phyloP scores from a whole-genome alignment of 768 basidiomycete species.

The Leccinellum albellum region DNA sequence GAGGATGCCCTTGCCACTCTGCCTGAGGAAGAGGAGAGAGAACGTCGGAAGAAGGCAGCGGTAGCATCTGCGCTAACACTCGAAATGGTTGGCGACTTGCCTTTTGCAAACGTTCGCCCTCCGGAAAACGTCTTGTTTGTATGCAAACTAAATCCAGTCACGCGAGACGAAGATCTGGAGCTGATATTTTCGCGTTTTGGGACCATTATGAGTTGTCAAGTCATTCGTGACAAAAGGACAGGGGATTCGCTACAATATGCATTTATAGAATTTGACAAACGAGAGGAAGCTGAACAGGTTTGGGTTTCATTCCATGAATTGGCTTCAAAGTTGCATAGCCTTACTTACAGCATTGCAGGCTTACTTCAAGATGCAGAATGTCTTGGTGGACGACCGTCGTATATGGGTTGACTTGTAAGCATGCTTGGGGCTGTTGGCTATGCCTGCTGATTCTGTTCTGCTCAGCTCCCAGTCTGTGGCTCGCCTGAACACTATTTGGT shows the following conservation, averaged over 20 bases:
- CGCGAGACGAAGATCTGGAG: constrained; percentile 92
- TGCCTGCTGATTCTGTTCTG: constrained; percentile 16
- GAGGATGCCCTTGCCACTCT: constrained; percentile 83
- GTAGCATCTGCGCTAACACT: constrained; percentile 91
- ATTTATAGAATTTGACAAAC: constrained; percentile 95
- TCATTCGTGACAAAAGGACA: constrained; percentile 92
- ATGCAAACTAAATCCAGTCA: constrained; percentile 96
- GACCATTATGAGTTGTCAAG: constrained; percentile 94
- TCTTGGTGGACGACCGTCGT: constrained; percentile 92
- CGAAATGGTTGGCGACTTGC: constrained; percentile 99
- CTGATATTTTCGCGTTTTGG: constrained; percentile 97
- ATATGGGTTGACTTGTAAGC: constrained; percentile 99
- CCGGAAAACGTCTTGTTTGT: constrained; percentile 99
- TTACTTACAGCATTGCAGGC: constrained; percentile 48
- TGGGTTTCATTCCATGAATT: constrained; percentile 18
- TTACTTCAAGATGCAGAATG: constrained; percentile 99
- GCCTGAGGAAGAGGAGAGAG: constrained; percentile 82
- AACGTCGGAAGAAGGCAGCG: constrained; percentile 83
- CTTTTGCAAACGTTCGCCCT: constrained; percentile 95
- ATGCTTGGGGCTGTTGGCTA: constrained; percentile 3
- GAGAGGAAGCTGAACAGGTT: constrained; percentile 92
- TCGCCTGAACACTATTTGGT: constrained; percentile 76
- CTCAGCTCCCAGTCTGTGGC: constrained; percentile 90
- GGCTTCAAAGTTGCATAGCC: not conserved
- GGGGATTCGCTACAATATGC: constrained; percentile 98